Evolutionary conservation across 768 basidiomycete genomes (phyloP), one percentile per base, ranked within the genome.

Genomic region (Rhizopogon salebrosus): DNA sequence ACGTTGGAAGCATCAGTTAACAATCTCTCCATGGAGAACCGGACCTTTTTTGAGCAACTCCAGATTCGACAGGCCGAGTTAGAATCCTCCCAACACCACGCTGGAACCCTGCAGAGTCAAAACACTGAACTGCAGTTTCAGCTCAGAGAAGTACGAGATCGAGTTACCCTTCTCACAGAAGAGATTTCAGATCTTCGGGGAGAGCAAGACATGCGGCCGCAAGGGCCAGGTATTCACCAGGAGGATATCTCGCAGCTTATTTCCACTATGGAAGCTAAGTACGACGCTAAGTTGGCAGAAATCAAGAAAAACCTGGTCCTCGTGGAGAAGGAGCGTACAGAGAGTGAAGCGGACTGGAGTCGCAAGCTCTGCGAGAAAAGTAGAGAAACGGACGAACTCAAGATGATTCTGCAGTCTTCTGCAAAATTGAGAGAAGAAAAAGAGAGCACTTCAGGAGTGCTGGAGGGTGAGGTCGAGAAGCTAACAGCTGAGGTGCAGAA

Each of bases 281-380:
- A 89, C 58, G 94, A 95, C 64, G 69, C 78, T 2, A 87, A 80
- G 60, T 67, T 97, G 6, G 72, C 81, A 1, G 92, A 94, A 59
- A 67, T 95, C 58, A 81, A 80, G 56, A 75, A 76, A 56, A 80
- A 82, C 49, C 68, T 97, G 23, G 62, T 72, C 4, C 71, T 73
- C 8, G 67, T 85, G 20, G 95, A 98, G 72, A 83, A 79, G 59
- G 97, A 98, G 66, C 79, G 93, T 36, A 85, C 79, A 49, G 94
- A 95, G 46, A 80, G 80, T 27, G 95, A 98, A 61, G 86, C 88
- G 23, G 87, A 91, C 56, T 95, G 94, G 91, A 89, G 87, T 63
- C 78, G 77, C 52, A 94, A 92, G 64, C 73, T 98, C 29, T 78
- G 78, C 23, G 87, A 91, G 61, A 89, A 92, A 64, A 75, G 80